These are phyloP conservation scores for Solanum paucissectum DNA, from an alignment of 257 asterid species.

Conservation along the genomic window DNA sequence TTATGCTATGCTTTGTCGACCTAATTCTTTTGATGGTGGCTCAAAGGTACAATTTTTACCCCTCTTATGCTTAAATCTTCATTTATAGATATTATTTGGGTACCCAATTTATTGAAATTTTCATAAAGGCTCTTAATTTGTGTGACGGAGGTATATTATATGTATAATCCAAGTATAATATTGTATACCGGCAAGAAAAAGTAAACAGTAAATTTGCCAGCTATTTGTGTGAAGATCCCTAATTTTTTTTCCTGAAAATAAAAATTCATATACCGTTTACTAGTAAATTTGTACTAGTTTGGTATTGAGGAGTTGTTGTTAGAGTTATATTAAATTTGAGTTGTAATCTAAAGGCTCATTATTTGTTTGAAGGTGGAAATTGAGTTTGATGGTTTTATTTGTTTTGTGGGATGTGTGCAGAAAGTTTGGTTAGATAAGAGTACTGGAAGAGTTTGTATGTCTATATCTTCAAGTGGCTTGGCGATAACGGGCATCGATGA, in stretches of 20 bases:
- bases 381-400: slow-evolving; percentile 1
- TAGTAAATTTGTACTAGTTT: neutral
- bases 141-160: neutral
- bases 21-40: slow-evolving; percentile 49
- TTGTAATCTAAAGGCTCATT: neutral
- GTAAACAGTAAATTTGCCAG: neutral
- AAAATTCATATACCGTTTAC: neutral
- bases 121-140: no score
- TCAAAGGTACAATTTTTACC: slow-evolving; percentile 29
- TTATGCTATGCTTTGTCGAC: slow-evolving; percentile 40
- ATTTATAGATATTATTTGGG: neutral
- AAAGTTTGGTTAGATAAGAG: slow-evolving; percentile 77
- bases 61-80: neutral
- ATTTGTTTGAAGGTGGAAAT: neutral
- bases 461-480: slow-evolving; percentile 60
- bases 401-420: slow-evolving; percentile 35
- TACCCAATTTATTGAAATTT: neutral
- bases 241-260: neutral
- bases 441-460: slow-evolving; percentile 59
- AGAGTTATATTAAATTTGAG: neutral
- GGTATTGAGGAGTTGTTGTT: neutral
- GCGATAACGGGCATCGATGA: slow-evolving; percentile 83
- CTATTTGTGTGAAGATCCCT: neutral
- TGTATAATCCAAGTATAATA: neutral
- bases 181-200: neutral